A percentile compares a stretch with the other conserved stretches of the same genome.
These are phyloP conservation scores for Catharanthus roseus DNA, from an alignment of 257 asterid genomes.

Conservation along the genomic window DNA sequence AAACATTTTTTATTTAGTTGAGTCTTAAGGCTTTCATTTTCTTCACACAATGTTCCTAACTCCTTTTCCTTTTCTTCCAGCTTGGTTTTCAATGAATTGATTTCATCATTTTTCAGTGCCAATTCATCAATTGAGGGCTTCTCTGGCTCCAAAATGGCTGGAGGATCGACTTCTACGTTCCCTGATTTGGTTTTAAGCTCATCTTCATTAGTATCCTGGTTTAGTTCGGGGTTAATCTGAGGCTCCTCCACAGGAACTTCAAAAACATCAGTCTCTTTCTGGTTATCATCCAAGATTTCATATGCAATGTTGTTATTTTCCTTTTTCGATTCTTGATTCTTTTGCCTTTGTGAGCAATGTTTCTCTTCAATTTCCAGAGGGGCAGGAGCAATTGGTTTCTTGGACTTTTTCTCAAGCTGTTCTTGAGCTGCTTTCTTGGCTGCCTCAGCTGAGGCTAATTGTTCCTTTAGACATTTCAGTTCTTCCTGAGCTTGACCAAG, in stretches of 20 bases:
- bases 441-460: slow-evolving; percentile 56
- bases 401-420: slow-evolving; percentile 51
- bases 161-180: slow-evolving; percentile 19
- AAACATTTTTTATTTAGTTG: slow-evolving; percentile 41
- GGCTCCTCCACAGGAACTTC: slow-evolving; percentile 57
- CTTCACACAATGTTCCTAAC: slow-evolving; percentile 26
- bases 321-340: slow-evolving; percentile 19
- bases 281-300: slow-evolving; percentile 38
- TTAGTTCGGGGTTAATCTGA: slow-evolving; percentile 19
- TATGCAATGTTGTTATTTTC: background rate
- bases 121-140: slow-evolving; percentile 36
- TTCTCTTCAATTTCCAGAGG: slow-evolving; percentile 17
- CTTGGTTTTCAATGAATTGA: slow-evolving; percentile 30
- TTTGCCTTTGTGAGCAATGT: slow-evolving; percentile 24
- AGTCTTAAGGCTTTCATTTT: slow-evolving; percentile 40
- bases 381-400: slow-evolving; percentile 32
- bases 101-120: slow-evolving; percentile 44
- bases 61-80: slow-evolving; percentile 57
- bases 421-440: slow-evolving; percentile 67
- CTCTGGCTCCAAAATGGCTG: slow-evolving; percentile 27
- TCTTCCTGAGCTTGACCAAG: slow-evolving; percentile 88
- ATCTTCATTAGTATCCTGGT: slow-evolving; percentile 28
- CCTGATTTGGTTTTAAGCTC: slow-evolving; percentile 24
- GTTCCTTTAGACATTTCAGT: slow-evolving; percentile 65
- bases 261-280: slow-evolving; percentile 65